These are phyloP conservation scores for Suillus placidus DNA, from an alignment of 768 basidiomycete genomes.

Conservation along the genomic window DNA sequence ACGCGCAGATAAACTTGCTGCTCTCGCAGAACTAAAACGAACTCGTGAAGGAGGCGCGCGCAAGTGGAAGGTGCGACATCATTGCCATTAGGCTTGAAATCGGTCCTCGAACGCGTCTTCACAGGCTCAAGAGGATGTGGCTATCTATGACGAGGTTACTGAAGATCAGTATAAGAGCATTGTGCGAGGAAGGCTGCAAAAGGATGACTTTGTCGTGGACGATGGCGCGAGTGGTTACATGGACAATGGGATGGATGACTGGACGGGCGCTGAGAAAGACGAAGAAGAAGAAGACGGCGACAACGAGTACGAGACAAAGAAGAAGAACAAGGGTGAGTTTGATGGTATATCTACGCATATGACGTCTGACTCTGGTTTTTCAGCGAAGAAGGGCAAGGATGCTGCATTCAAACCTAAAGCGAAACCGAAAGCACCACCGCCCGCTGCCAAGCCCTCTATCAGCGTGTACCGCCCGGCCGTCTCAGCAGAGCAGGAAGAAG, in stretches of 20 bases:
- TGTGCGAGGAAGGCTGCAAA: slow-evolving; percentile 78
- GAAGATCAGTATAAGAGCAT: slow-evolving; percentile 89
- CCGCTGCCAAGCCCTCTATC: slow-evolving; percentile 58
- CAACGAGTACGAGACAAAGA: slow-evolving; percentile 36
- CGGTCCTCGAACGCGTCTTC: slow-evolving; percentile 26
- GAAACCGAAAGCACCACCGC: slow-evolving; percentile 51
- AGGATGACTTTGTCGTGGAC: slow-evolving; percentile 94
- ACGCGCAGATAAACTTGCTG: slow-evolving; percentile 42
- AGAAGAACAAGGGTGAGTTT: slow-evolving; percentile 42
- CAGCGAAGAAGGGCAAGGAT: slow-evolving; percentile 29
- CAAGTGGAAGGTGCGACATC: slow-evolving; percentile 54
- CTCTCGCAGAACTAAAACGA: slow-evolving; percentile 55
- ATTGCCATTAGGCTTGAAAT: slow-evolving; percentile 6
- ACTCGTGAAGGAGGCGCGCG: slow-evolving; percentile 61
- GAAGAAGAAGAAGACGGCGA: slow-evolving; percentile 54
- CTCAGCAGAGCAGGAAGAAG: slow-evolving; percentile 79
- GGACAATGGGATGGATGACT: slow-evolving; percentile 98
- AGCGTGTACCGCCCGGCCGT: slow-evolving; percentile 79
- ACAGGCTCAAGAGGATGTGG: slow-evolving; percentile 58
- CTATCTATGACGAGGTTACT: slow-evolving; percentile 86
- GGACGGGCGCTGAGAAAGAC: slow-evolving; percentile 62
- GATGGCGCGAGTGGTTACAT: slow-evolving; percentile 90
- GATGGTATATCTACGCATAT: background rate
- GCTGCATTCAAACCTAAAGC: slow-evolving; percentile 38
- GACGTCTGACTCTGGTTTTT: slow-evolving; percentile 12